Evolutionary conservation across 306 rosid species (phyloP).

Genomic region (Prunus salicina): DNA sequence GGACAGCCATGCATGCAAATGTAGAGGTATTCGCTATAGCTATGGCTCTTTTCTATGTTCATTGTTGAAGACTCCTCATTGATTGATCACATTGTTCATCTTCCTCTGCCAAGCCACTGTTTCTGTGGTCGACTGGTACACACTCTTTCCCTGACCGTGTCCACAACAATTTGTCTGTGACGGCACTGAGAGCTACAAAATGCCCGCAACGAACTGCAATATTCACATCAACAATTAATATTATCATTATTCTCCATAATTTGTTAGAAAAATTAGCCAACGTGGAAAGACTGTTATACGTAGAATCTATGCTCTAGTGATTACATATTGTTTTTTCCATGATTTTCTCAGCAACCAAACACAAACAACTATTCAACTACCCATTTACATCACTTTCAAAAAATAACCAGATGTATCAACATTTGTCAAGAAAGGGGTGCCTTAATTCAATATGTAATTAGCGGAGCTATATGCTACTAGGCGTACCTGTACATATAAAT

Average conservation of each 20-base stretch:
- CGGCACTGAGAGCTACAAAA: slow-evolving; percentile 18
- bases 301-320: no score
- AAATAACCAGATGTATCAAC: neutral
- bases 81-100: neutral
- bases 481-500: slow-evolving; percentile 18
- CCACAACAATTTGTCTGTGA: neutral
- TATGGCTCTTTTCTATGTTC: neutral
- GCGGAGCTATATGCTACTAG: no score
- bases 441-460: no score
- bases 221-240: neutral
- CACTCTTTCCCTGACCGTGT: neutral
- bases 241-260: neutral
- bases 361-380: neutral
- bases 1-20: neutral
- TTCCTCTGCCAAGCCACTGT: neutral
- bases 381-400: neutral
- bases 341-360: neutral
- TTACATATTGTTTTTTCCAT: no score
- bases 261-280: no score
- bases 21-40: neutral
- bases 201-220: slow-evolving; percentile 11
- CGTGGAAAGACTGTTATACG: no score
- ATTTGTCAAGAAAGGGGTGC: neutral
- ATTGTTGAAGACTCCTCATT: neutral
- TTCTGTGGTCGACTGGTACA: neutral